Evolutionary conservation across 176 grass and related monocot species (phyloP), one percentile per base, ranked within the genome.

Genomic region (Typha latifolia): DNA sequence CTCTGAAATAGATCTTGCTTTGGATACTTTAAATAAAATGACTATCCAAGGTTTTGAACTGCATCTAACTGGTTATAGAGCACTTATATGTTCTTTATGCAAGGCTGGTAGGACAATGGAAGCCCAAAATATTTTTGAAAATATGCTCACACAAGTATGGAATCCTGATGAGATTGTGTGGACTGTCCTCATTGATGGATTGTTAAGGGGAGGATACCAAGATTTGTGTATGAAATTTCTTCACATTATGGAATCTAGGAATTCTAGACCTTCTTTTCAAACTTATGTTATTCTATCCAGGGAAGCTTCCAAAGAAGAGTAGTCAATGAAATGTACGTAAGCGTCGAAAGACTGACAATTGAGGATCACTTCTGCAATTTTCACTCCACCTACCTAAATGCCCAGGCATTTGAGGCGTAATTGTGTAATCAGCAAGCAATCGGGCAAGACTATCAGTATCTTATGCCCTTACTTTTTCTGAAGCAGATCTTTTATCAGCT

Each of bases 181-280:
- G 84, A 81, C 84, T 48, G 71, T 87, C 64, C 78, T 91, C 65
- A 87, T 87, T 62, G 71, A 87, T 79, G 88, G 81, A 73, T 80
- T 91, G 43, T 51, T 79, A 61, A 77, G 24, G 14, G 70, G 53
- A 5, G 81, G 84, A 19, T 66, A 72, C 66, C 64, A 74, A 84
- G 71, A 75, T 64, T 14, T 91, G 62, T 91, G 78, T 70, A 66
- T 48, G 51, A 66, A 84, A 47, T 87, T 87, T 78, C 77, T 91
- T 37, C 69, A 81, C 47, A 78, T 82, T 26, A 82, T 87, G 88
- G 81, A 87, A 76, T 62, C 49, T 21, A 86, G 68, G 43, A 12
- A 78, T 75, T 81, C 48, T 22, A 84, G 62, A 49, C 80, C 77
- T 12, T 87, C 61, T 50, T 78, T 69, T 62, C 62, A 76, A 12